Base-by-base conservation (phyloP, 306 rosid species). In the Rosa chinensis region DNA sequence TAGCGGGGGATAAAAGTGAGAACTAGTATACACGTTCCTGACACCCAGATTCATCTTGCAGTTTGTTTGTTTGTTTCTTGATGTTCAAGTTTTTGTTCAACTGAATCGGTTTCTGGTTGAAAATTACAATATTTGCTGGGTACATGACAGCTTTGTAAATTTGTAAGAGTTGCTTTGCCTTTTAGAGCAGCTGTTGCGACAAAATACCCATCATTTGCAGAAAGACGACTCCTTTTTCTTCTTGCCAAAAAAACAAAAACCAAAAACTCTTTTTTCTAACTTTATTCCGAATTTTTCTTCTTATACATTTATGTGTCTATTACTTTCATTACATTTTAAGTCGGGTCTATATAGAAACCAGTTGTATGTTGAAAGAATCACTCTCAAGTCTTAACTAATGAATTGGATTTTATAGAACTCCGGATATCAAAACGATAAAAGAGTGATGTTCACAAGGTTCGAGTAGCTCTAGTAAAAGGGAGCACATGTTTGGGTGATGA, bases 101-200 rank as follows among this genome's bases (percentile, higher is more conserved):
- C 44, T 10, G 70, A 68, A 43, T 43, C 6, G 39, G n/a, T 72
- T 56, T 55, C 13, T 13, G 63, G 68, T 39, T 44, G 23, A 25
- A 39, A 40, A 40, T 10, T 20, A 67, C 70, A 25, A 40, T 67
- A 39, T 35, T 73, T 52, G 17, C 18, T n/a, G 4, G 32, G 48
- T 73, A 47, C 43, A 28, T 48, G 48, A 50, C 52, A 52, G 76
- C 3, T 20, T 18, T 64, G 79, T 76, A 47, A 47, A 76, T 18
- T 75, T 32, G 44, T 10, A 20, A 5, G 53, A 4, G 32, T 63
- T 45, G 35, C 58, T 28, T 64, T 14, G 70, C 70, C 20, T 64
- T 23, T 55, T 18, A 55, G 23, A 55, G 61, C 61, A 20, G 43
- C 6, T 59, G 35, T 59, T 63, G 43, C 11, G 11, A 12, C n/a